Conservation (phyloP, 2,329 filamentous ascomycete species). For the Fusarium euwallaceae region DNA sequence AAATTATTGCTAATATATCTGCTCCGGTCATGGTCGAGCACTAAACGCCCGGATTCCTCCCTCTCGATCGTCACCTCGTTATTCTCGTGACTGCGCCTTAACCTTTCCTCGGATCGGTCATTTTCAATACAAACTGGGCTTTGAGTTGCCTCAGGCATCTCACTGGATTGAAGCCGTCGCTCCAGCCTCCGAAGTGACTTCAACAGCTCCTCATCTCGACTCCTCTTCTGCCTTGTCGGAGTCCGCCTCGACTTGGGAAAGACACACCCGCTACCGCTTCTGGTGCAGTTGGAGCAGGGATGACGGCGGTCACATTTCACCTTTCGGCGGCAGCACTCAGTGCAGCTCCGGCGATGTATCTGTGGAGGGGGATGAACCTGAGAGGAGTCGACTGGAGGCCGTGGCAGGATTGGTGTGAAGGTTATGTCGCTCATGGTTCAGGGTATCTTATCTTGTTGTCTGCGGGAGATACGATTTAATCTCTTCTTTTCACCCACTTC, state of each 20-base stretch:
- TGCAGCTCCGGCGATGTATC: conserved; percentile 3
- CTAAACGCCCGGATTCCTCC: background rate
- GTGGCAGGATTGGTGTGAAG: background rate
- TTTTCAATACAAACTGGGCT: background rate
- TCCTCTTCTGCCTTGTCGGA: background rate
- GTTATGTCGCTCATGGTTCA: no score
- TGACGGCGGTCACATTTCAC: conserved; percentile 2
- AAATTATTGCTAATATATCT: conserved; percentile 1
- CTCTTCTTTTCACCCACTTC: no score
- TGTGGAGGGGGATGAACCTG: background rate
- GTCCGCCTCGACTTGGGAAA: background rate
- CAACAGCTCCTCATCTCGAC: background rate
- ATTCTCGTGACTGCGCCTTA: background rate
- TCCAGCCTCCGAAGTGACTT: conserved; percentile 1
- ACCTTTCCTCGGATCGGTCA: background rate
- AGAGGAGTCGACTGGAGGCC: background rate
- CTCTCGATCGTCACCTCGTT: background rate
- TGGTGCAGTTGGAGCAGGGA: conserved; percentile 6
- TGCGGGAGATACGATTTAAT: no score
- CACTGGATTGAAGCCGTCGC: background rate
- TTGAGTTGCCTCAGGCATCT: background rate
- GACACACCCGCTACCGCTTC: background rate
- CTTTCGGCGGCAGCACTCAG: conserved; percentile 6
- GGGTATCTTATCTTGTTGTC: no score
- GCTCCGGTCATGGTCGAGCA: background rate